phyloP scores from a whole-genome alignment of 805 yeast genomes.

The Jamesozyma piceae region DNA sequence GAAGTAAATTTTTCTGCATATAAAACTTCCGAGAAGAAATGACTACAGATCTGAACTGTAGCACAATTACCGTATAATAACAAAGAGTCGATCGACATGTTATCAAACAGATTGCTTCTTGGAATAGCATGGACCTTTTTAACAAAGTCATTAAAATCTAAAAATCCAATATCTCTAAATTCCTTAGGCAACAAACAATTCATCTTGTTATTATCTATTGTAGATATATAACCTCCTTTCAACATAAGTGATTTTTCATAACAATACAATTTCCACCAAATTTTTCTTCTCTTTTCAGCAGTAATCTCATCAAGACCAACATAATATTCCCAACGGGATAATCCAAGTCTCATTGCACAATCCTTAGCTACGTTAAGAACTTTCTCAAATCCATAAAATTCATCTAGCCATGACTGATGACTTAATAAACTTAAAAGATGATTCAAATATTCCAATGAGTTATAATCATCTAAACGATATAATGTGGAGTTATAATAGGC shows the following conservation, averaged over 20 bases:
- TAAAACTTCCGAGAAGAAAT: slow-evolving; percentile 18
- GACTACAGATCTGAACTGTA: slow-evolving; percentile 9
- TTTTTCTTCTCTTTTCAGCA: slow-evolving; percentile 23
- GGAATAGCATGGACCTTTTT: slow-evolving; percentile 11
- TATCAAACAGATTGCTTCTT: slow-evolving; percentile 7
- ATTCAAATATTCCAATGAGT: slow-evolving; percentile 19
- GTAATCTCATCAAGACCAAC: slow-evolving; percentile 24
- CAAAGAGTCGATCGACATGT: slow-evolving; percentile 9
- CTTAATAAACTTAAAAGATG: slow-evolving; percentile 19
- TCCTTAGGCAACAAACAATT: slow-evolving; percentile 22
- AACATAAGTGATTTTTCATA: slow-evolving; percentile 16
- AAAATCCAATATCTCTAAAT: slow-evolving; percentile 18
- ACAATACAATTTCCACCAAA: slow-evolving; percentile 26
- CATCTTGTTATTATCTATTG: slow-evolving; percentile 15
- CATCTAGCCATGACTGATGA: slow-evolving; percentile 23
- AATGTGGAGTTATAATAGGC: slow-evolving; percentile 21
- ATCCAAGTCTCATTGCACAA: slow-evolving; percentile 21
- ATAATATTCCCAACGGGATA: slow-evolving; percentile 29
- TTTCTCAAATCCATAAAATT: slow-evolving; percentile 20
- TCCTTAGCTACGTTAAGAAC: slow-evolving; percentile 19
- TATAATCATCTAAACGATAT: slow-evolving; percentile 15
- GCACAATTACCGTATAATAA: slow-evolving; percentile 19
- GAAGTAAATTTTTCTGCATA: slow-evolving; percentile 22
- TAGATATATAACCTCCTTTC: slow-evolving; percentile 14
- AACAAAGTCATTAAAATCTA: slow-evolving; percentile 14